phyloP scores from a whole-genome alignment of 805 yeast species.

The Pichia kluyveri region DNA sequence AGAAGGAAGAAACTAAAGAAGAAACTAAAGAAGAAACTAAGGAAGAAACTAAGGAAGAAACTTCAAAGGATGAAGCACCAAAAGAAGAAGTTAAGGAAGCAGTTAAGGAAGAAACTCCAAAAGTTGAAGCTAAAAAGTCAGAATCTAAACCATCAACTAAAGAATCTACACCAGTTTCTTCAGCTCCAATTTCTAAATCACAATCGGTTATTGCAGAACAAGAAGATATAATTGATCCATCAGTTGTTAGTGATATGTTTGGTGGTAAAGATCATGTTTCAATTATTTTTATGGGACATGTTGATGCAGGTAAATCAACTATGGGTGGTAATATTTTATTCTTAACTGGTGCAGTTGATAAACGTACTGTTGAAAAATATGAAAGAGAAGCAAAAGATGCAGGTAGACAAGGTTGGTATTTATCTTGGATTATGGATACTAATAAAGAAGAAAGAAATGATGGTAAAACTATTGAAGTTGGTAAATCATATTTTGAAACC shows the following conservation, averaged over 20 bases:
- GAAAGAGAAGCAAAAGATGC: conserved; percentile 99
- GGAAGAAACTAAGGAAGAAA: conserved; percentile 21
- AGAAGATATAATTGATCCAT: conserved; percentile 79
- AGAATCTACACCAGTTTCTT: conserved; percentile 3
- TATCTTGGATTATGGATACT: conserved; percentile 99
- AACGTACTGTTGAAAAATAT: conserved; percentile 96
- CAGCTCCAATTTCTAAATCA: neutral
- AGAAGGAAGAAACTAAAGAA: conserved; percentile 31
- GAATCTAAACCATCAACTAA: conserved; percentile 14
- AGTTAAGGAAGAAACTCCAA: conserved; percentile 21
- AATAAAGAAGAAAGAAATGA: conserved; percentile 98
- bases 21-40: conserved; percentile 26
- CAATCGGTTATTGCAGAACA: conserved; percentile 44
- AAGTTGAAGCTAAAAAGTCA: conserved; percentile 14
- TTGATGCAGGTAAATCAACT: conserved; percentile 98
- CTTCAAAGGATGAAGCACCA: conserved; percentile 15
- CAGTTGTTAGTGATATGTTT: conserved; percentile 82
- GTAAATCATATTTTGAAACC: conserved; percentile 95
- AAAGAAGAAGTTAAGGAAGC: conserved; percentile 25
- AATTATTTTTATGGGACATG: conserved; percentile 98
- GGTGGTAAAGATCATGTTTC: conserved; percentile 98
- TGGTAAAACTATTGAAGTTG: conserved; percentile 99
- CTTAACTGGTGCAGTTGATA: conserved; percentile 95
- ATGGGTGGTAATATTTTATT: conserved; percentile 97
- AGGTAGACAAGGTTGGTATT: conserved; percentile 99